Percentiles rank a stretch among this genome's conserved stretches.
Conservation (phyloP, 331 rosid species). For the Phaseolus coccineus region DNA sequence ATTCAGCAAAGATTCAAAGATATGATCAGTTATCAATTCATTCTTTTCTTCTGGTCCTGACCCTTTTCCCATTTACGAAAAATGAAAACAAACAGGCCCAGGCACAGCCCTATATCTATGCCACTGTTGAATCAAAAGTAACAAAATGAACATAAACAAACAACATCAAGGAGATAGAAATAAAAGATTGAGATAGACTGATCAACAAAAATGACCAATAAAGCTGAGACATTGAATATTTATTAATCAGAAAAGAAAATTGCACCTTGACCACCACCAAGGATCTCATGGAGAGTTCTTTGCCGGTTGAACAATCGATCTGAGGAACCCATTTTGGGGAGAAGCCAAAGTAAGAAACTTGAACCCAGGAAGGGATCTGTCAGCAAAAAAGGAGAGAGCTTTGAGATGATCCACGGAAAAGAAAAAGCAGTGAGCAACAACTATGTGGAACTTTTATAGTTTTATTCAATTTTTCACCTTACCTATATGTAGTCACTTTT, state of each 20-base stretch:
- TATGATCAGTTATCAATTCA: slow-evolving; percentile 29
- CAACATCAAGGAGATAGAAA: not conserved
- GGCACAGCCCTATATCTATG: slow-evolving; percentile 25
- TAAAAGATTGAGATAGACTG: not conserved
- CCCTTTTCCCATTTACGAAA: not conserved
- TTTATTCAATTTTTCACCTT: slow-evolving; percentile 11
- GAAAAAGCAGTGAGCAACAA: slow-evolving; percentile 44
- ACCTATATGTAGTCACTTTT: not conserved
- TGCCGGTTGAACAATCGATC: slow-evolving; percentile 71
- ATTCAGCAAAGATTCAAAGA: slow-evolving; percentile 29
- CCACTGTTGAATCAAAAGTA: slow-evolving; percentile 1
- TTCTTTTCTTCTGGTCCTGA: slow-evolving; percentile 14
- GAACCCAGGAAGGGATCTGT: slow-evolving; percentile 57
- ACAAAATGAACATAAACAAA: slow-evolving; percentile 20
- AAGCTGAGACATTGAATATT: slow-evolving; percentile 33
- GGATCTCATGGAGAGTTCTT: slow-evolving; percentile 74
- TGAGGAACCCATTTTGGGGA: slow-evolving; percentile 65
- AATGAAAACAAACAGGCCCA: not conserved
- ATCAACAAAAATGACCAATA: slow-evolving; percentile 12
- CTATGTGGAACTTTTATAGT: slow-evolving; percentile 32
- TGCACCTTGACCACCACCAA: slow-evolving; percentile 84
- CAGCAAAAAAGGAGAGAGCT: slow-evolving; percentile 47
- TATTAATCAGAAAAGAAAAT: slow-evolving; percentile 6
- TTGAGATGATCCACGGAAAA: slow-evolving; percentile 54
- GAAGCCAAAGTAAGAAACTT: slow-evolving; percentile 35